Evolutionary conservation across 169 alveolate species (phyloP).

Genomic region (Eimeria brunetti): DNA sequence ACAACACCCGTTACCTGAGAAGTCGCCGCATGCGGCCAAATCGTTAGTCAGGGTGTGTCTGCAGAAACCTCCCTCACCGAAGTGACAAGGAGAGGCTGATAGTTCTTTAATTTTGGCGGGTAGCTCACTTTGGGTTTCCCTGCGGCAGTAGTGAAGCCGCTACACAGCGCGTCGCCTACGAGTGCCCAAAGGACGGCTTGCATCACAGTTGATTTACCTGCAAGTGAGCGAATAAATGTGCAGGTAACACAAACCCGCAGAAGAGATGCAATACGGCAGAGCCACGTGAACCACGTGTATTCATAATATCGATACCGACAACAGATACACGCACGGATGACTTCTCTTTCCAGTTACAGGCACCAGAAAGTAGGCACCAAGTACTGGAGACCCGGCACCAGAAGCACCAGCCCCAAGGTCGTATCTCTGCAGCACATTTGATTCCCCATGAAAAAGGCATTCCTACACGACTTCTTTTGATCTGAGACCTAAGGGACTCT

Average conservation of each 20-base stretch:
- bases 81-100: background rate
- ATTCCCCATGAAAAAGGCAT: background rate
- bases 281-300: background rate
- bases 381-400: background rate
- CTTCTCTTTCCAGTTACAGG: background rate
- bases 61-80: background rate
- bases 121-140: slow-evolving; percentile 57
- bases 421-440: background rate
- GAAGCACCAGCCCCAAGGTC: background rate
- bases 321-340: background rate
- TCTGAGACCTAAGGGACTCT: background rate
- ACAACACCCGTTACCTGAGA: slow-evolving; percentile 66
- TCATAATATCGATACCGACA: background rate
- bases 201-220: slow-evolving; percentile 70
- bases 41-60: background rate
- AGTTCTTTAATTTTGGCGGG: background rate
- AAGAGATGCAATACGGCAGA: background rate
- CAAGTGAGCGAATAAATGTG: background rate
- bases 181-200: slow-evolving; percentile 73
- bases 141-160: slow-evolving; percentile 39
- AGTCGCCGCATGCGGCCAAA: background rate
- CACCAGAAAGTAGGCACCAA: background rate
- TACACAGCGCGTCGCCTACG: slow-evolving; percentile 15
- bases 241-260: background rate
- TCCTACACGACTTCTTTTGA: background rate